Percentiles rank a stretch among this genome's conserved stretches.
Conservation (phyloP, 352 stramenopile genomes). For the Globisporangium alternatum region DNA sequence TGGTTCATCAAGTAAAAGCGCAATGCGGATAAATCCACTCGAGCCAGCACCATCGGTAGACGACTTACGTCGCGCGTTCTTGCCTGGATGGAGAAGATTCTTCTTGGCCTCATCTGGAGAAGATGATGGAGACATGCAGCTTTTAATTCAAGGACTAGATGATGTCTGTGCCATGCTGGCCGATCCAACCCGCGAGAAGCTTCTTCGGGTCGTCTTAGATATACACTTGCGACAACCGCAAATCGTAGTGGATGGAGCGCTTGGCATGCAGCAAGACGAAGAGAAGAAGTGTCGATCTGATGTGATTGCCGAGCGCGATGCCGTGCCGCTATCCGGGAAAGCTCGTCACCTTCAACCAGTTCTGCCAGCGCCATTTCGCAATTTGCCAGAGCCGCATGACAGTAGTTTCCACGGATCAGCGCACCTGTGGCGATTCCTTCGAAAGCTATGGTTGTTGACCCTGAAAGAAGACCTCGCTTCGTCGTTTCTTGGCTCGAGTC, state of each 20-base stretch:
- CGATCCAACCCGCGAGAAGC: neutral
- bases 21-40: neutral
- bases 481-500: neutral
- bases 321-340: neutral
- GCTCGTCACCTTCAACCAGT: conserved; percentile 7
- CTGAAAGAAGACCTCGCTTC: neutral
- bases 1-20: neutral
- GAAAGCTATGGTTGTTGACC: conserved; percentile 18
- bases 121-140: conserved; percentile 9
- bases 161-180: conserved; percentile 3
- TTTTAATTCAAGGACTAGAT: conserved; percentile 9
- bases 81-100: conserved; percentile 12
- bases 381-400: conserved; percentile 19
- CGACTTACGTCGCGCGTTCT: neutral
- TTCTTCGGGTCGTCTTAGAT: conserved; percentile 8
- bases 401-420: conserved; percentile 25
- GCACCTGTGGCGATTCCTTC: conserved; percentile 29
- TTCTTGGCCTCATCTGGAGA: neutral
- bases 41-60: neutral
- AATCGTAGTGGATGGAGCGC: neutral
- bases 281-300: neutral
- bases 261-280: neutral
- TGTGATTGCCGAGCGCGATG: neutral
- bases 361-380: conserved; percentile 16
- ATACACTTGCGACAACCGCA: conserved; percentile 3